Conservation (phyloP, 2,329 filamentous ascomycete species). For the Pseudocercospora fuligena region DNA sequence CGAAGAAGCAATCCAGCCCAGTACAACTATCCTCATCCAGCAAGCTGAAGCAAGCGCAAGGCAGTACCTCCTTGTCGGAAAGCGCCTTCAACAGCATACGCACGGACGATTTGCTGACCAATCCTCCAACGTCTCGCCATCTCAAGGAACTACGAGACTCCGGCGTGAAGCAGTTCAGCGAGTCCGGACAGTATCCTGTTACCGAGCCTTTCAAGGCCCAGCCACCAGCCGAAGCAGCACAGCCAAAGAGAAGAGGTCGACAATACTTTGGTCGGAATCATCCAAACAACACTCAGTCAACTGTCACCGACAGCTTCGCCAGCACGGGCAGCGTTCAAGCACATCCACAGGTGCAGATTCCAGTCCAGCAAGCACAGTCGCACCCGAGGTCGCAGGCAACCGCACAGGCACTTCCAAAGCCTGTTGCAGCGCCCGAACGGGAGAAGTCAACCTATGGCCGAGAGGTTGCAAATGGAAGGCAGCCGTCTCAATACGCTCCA, state of each 20-base stretch:
- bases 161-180: not conserved
- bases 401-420: not conserved
- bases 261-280: conserved; percentile 8
- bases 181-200: not conserved
- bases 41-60: conserved; percentile 29
- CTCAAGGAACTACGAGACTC: conserved; percentile 2
- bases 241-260: conserved; percentile 20
- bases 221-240: not conserved
- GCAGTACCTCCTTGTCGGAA: conserved; percentile 11
- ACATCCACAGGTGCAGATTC: not conserved
- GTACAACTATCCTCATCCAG: conserved; percentile 19
- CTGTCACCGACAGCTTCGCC: conserved; percentile 24
- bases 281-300: conserved; percentile 10
- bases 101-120: conserved; percentile 1
- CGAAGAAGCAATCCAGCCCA: conserved; percentile 16
- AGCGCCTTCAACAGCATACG: conserved; percentile 2
- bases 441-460: not conserved
- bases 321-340: conserved; percentile 14
- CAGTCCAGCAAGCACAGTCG: conserved; percentile 19
- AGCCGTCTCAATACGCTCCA: not conserved
- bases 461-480: not conserved
- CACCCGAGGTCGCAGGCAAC: conserved; percentile 5
- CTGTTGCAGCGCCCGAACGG: no score
- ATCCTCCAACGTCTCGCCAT: conserved; percentile 2
- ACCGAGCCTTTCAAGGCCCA: not conserved